phyloP scores from a whole-genome alignment of 768 basidiomycete genomes.

The Leccinum longicurvipes region DNA sequence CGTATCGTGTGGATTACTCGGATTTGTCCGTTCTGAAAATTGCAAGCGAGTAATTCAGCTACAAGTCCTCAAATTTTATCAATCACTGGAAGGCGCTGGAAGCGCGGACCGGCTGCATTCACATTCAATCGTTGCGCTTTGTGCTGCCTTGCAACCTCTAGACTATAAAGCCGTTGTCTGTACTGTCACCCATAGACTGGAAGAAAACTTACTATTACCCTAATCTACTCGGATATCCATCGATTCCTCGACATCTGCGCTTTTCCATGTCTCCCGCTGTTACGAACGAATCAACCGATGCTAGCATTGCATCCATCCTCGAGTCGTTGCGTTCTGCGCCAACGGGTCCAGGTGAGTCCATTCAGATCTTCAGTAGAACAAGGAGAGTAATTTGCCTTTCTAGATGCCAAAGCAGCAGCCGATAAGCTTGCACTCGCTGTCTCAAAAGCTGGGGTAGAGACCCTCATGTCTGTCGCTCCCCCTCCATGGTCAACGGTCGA shows the following conservation, averaged over 20 bases:
- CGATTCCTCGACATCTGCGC: conserved; percentile 6
- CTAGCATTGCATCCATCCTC: conserved; percentile 40
- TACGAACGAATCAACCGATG: conserved; percentile 41
- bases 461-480: conserved; percentile 49
- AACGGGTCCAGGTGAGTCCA: conserved; percentile 53
- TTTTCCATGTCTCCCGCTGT: conserved; percentile 52
- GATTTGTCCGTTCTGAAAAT: background rate
- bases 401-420: conserved; percentile 82
- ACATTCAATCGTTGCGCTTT: background rate
- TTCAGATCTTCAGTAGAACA: background rate
- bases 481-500: conserved; percentile 1
- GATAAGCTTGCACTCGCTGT: conserved; percentile 77
- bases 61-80: background rate
- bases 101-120: background rate
- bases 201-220: conserved; percentile 14
- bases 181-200: conserved; percentile 17
- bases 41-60: background rate
- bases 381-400: conserved; percentile 5
- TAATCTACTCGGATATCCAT: conserved; percentile 22
- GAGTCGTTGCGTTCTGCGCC: conserved; percentile 55
- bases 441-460: conserved; percentile 56
- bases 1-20: too few relatives aligned
- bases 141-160: conserved; percentile 8
- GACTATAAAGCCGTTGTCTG: conserved; percentile 8
- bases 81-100: background rate